These are phyloP conservation scores for Candida vartiovaarae DNA, from an alignment of 805 yeast genomes.

Conservation along the genomic window DNA sequence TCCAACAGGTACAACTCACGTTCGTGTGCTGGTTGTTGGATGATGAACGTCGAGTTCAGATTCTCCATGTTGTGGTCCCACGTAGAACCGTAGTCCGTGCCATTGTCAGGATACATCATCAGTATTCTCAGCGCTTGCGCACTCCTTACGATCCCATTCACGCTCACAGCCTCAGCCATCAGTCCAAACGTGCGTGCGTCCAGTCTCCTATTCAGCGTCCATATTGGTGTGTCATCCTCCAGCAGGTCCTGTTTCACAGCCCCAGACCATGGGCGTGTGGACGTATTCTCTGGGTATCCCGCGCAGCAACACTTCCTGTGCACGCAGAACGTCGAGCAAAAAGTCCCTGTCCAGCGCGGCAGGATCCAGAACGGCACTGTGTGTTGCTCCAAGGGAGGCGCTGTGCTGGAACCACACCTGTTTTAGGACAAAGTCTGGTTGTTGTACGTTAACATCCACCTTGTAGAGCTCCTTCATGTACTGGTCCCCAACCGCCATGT, in stretches of 20 bases:
- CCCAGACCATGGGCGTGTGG: slow-evolving; percentile 34
- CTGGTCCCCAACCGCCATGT: slow-evolving; percentile 2
- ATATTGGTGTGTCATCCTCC: too few species aligned
- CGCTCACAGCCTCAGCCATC: slow-evolving; percentile 32
- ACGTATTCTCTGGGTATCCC: slow-evolving; percentile 22
- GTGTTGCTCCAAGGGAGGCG: background rate
- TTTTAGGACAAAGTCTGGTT: slow-evolving; percentile 1
- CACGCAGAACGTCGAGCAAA: slow-evolving; percentile 26
- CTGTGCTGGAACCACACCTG: slow-evolving; percentile 17
- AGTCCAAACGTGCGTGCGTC: slow-evolving; percentile 10
- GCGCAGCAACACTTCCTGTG: slow-evolving; percentile 28
- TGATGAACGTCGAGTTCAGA: slow-evolving; percentile 4
- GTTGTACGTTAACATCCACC: background rate
- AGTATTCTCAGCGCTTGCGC: slow-evolving; percentile 34
- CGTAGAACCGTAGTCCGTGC: slow-evolving; percentile 12
- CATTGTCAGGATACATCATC: slow-evolving; percentile 21
- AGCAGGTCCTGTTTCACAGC: slow-evolving; percentile 18
- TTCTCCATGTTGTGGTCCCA: slow-evolving; percentile 28
- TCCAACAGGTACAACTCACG: slow-evolving; percentile 3
- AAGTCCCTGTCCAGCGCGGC: slow-evolving; percentile 31
- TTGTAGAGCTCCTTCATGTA: slow-evolving; percentile 12
- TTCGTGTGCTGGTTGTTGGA: too few species aligned
- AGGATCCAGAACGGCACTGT: background rate
- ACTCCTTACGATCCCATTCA: slow-evolving; percentile 36
- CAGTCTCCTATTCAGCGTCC: too few species aligned